A percentile compares a stretch with the other conserved stretches of the same genome.
phyloP scores from a whole-genome alignment of 495 filamentous ascomycete genomes.

The Massariosphaeria phaeospora region DNA sequence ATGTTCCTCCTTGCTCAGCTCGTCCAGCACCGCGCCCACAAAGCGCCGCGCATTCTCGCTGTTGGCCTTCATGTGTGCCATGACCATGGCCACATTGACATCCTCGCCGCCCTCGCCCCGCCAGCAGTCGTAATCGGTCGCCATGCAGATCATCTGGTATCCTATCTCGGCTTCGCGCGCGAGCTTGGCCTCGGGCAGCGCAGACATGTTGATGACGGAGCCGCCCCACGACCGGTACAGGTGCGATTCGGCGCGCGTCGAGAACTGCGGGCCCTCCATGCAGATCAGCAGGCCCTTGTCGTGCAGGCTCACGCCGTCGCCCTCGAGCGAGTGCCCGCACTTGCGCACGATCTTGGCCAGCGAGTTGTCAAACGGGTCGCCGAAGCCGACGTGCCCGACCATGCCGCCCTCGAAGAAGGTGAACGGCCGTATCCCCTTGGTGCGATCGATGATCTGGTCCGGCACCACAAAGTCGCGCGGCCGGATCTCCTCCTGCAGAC shows the following conservation, averaged over 20 bases:
- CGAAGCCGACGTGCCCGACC: slow-evolving; percentile 92
- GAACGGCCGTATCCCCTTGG: slow-evolving; percentile 77
- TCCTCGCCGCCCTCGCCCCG: slow-evolving; percentile 51
- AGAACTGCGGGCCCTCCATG: slow-evolving; percentile 97
- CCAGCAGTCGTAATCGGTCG: slow-evolving; percentile 99
- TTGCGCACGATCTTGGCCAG: slow-evolving; percentile 65
- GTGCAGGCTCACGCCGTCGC: slow-evolving; percentile 74
- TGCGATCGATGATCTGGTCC: slow-evolving; percentile 96
- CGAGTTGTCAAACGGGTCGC: slow-evolving; percentile 82
- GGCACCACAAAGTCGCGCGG: slow-evolving; percentile 95
- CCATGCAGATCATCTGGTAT: slow-evolving; percentile 99
- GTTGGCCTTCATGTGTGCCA: slow-evolving; percentile 93
- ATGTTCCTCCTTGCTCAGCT: slow-evolving; percentile 71
- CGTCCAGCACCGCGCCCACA: slow-evolving; percentile 81
- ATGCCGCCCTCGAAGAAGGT: slow-evolving; percentile 94
- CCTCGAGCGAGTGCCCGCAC: slow-evolving; percentile 71
- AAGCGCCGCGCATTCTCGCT: slow-evolving; percentile 77
- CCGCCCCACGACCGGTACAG: slow-evolving; percentile 92
- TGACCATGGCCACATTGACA: slow-evolving; percentile 94
- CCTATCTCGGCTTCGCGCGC: slow-evolving; percentile 93
- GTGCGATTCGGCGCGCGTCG: slow-evolving; percentile 90
- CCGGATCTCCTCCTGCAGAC: slow-evolving; percentile 81
- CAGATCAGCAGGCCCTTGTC: slow-evolving; percentile 75
- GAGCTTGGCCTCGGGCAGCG: slow-evolving; percentile 93
- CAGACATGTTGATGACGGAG: slow-evolving; percentile 93